Evolutionary conservation across 2,329 filamentous ascomycete genomes (phyloP), one percentile per base, ranked within the genome.

Genomic region (Rhexocercosporidium sp.): DNA sequence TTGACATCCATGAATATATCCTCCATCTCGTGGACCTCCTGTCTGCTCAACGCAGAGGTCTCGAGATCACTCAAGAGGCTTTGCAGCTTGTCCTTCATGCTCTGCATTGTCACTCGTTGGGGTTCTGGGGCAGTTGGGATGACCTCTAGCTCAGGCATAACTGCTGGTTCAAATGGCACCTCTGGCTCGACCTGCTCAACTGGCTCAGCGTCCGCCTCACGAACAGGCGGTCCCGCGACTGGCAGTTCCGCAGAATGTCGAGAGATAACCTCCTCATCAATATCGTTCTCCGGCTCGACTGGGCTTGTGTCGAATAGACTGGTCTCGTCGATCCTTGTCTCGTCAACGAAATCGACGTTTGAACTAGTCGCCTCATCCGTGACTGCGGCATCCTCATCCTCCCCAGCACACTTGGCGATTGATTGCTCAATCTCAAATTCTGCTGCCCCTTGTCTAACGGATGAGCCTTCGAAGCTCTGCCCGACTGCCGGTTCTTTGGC

Each of bases 1-100:
- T 92, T 90, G 71, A 95, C 87, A 77, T 95, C 91, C 81, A 94
- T 92, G 76, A 96, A 83, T 73, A 93, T 81, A 75, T 94, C 90
- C 75, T 96, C 92, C 71, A 96, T 84, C 76, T 90, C 84, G 67
- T 89, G 85, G 62, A 93, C 86, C 68, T 92, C 88, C 12, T 86
- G 82, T 12, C 87, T 84, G 18, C 88, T 88, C 49, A 96, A 79
- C 18, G 85, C 82, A 25, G 88, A 82, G 31, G 80, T 81, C 63
- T 84, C 85, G 66, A 94, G 82, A 70, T 88, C 84, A 22, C 83
- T 82, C 27, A 96, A 78, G 0, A 91, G 82, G 80, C 81, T 69
- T 80, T 83, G 51, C 91, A 82, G 44, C 84, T 81, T 67, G 78
- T 78, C 68, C 89, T 81, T 67, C 92, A 88, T 71, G 79, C 81